Percentiles rank a stretch among this genome's conserved stretches.
These are phyloP conservation scores for Penicillium bialowiezense DNA, from an alignment of 495 filamentous ascomycete genomes.

Conservation along the genomic window DNA sequence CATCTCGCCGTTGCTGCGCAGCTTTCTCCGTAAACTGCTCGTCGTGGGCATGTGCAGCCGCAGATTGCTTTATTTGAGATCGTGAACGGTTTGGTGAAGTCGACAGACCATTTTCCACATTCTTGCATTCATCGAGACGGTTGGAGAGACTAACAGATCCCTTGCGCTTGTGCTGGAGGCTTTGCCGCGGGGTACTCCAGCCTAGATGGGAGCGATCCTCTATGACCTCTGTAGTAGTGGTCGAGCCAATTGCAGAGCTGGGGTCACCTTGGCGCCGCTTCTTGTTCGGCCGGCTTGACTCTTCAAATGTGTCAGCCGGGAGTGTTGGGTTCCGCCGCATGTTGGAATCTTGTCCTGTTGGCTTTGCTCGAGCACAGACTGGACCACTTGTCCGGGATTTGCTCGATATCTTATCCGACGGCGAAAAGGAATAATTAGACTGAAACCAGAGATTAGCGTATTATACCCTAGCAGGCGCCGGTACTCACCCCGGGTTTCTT, in stretches of 20 bases:
- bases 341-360: neutral
- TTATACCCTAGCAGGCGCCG: neutral
- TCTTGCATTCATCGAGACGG: constrained; percentile 19
- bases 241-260: constrained; percentile 6
- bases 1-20: constrained; percentile 25
- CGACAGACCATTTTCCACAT: constrained; percentile 18
- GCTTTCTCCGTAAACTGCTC: constrained; percentile 28
- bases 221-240: neutral
- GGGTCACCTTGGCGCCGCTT: constrained; percentile 26
- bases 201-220: neutral
- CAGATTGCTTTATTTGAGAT: constrained; percentile 1
- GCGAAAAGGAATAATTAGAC: constrained; percentile 21
- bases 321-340: neutral
- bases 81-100: neutral
- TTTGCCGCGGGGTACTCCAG: neutral
- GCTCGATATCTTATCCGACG: constrained; percentile 28
- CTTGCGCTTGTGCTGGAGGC: neutral
- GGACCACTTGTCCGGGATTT: constrained; percentile 37
- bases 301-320: constrained; percentile 14
- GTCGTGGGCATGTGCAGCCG: constrained; percentile 14
- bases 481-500: constrained; percentile 19
- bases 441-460: neutral
- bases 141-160: neutral
- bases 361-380: constrained; percentile 30
- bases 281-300: constrained; percentile 27